Evolutionary conservation across 106 monocot species (phyloP), one percentile per base, ranked within the genome.

Genomic region (Dioscorea alata): DNA sequence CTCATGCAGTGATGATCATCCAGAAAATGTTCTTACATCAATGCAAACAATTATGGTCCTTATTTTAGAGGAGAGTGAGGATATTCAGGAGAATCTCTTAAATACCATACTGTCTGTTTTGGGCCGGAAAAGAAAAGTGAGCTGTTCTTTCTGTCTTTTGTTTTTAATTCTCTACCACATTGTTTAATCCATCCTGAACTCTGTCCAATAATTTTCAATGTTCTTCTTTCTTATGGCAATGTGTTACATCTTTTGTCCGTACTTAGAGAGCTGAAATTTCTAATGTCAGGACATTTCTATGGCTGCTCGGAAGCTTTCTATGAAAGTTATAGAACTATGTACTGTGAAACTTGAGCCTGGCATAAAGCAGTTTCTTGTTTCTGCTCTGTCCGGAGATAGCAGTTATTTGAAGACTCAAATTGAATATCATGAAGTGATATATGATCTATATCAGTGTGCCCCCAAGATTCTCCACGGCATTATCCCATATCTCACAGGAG

Each of bases 51-150:
- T 99, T 20, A 99, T 99, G 90, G 64, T 74, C 18, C 87, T 99
- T 59, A 85, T 99, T 79, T 66, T 99, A 60, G 88, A 99, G 67
- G 99, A 99, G 70, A 93, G 99, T 76, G 99, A 99, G 61, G 99
- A 93, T 66, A 75, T 99, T 69, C 90, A 74, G 15, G 93, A 99
- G 65, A 93, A 78, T 66, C 67, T 93, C 33, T 60, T 99, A 58
- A 67, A 59, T 75, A 83, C 74, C 17, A 64, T 93, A 56, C 35
- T 99, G 22, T 90, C 90, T 75, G 72, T 79, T 61, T 84, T 99
- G 73, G 99, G 99, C 17, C 78, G 78, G 12, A 84, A 90, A 78
- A 75, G 68, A 80, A 75, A 49, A 67, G 94, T 89, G 64, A 85
- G 83, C 71, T 13, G 25, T 35, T 49, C 74, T 31, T 48, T 31